phyloP scores from a whole-genome alignment of 2,329 filamentous ascomycete species.

The Uncinocarpus reesii region DNA sequence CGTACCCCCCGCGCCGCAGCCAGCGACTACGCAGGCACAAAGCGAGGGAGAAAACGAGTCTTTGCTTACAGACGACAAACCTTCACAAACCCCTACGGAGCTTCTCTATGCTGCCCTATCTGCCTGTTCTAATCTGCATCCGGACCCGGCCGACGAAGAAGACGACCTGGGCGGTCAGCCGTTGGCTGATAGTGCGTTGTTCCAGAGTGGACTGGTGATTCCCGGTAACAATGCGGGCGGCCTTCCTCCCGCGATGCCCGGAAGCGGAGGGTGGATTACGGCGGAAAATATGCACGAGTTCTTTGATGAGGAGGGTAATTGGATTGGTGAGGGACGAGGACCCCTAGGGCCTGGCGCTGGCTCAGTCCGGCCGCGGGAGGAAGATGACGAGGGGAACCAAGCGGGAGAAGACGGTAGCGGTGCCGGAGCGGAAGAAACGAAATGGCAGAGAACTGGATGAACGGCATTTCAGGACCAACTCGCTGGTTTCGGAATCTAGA shows the following conservation, averaged over 20 bases:
- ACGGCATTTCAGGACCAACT: background rate
- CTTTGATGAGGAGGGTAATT: conserved; percentile 72
- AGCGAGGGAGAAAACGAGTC: conserved; percentile 19
- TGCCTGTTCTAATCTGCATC: conserved; percentile 41
- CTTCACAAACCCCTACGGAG: conserved; percentile 31
- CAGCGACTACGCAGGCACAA: conserved; percentile 11
- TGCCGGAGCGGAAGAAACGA: conserved; percentile 34
- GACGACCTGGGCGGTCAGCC: conserved; percentile 24
- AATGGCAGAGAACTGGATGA: conserved; percentile 45
- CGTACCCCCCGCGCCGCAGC: conserved; percentile 25
- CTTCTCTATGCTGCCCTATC: conserved; percentile 38
- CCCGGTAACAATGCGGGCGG: conserved; percentile 29
- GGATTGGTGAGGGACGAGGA: conserved; percentile 55
- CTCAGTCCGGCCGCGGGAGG: conserved; percentile 31
- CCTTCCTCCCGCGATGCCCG: conserved; percentile 39
- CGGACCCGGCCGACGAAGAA: conserved; percentile 34
- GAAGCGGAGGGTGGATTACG: conserved; percentile 54
- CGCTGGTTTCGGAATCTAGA: background rate
- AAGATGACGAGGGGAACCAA: conserved; percentile 28
- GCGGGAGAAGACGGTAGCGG: conserved; percentile 27
- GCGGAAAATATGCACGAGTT: conserved; percentile 81
- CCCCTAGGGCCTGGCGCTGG: conserved; percentile 32
- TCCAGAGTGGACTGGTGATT: conserved; percentile 30
- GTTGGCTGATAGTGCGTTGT: conserved; percentile 22
- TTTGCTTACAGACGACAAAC: conserved; percentile 23